Percentiles rank a stretch among this genome's conserved stretches.
These are phyloP conservation scores for Daldinia caldariorum DNA, from an alignment of 495 filamentous ascomycete species.

Conservation along the genomic window DNA sequence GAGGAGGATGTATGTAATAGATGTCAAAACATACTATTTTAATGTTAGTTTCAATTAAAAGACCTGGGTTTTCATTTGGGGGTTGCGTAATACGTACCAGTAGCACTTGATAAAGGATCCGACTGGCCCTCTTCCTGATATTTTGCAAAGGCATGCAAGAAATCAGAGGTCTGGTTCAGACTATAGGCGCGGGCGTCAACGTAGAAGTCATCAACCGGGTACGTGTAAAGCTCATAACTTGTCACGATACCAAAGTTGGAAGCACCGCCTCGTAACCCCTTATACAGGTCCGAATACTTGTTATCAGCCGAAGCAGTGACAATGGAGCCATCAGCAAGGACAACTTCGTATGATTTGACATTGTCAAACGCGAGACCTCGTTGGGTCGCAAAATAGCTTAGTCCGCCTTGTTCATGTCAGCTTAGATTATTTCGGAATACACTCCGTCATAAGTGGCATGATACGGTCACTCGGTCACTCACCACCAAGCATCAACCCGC, in stretches of 20 bases:
- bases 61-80: background rate
- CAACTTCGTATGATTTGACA: constrained; percentile 63
- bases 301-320: constrained; percentile 56
- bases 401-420: constrained; percentile 46
- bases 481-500: constrained; percentile 53
- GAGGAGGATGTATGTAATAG: background rate
- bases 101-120: constrained; percentile 24
- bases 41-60: constrained; percentile 18
- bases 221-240: constrained; percentile 57
- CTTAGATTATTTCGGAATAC: constrained; percentile 13
- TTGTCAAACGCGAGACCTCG: constrained; percentile 65
- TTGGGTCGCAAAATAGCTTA: constrained; percentile 60
- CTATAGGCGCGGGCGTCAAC: constrained; percentile 36
- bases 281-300: constrained; percentile 51
- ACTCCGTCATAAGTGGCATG: constrained; percentile 8
- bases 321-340: constrained; percentile 64
- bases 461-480: constrained; percentile 3
- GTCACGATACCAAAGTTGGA: constrained; percentile 63
- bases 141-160: constrained; percentile 34
- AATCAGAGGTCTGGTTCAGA: constrained; percentile 31
- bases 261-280: constrained; percentile 55
- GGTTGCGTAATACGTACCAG: constrained; percentile 27
- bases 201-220: constrained; percentile 44
- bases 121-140: constrained; percentile 38
- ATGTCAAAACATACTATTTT: constrained; percentile 25